Percentiles rank a stretch among this genome's conserved stretches.
These are phyloP conservation scores for Candida boleticola DNA, from an alignment of 805 yeast species.

Conservation along the genomic window DNA sequence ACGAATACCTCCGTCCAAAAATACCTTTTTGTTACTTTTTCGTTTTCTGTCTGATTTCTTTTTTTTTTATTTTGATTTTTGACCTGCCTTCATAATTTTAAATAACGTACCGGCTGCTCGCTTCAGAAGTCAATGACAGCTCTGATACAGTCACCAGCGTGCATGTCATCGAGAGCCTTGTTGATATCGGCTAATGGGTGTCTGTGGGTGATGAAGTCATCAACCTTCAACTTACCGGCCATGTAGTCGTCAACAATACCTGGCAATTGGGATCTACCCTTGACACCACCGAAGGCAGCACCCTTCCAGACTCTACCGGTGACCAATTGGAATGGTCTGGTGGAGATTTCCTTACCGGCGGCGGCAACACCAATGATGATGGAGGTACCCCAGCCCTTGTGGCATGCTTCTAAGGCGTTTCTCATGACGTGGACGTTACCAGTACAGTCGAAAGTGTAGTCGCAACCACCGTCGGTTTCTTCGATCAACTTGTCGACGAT, in stretches of 20 bases:
- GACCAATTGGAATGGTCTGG: conserved; percentile 98
- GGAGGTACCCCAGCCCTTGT: conserved; percentile 98
- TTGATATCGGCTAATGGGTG: conserved; percentile 76
- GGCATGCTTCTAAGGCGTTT: conserved; percentile 93
- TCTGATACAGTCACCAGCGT: conserved; percentile 89
- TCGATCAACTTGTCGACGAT: conserved; percentile 82
- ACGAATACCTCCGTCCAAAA: too few species aligned
- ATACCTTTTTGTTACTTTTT: too few species aligned
- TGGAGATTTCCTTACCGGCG: conserved; percentile 93
- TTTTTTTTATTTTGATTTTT: too few species aligned
- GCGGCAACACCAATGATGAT: conserved; percentile 97
- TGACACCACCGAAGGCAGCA: conserved; percentile 99
- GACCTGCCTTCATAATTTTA: too few species aligned
- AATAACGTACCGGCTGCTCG: conserved; percentile 15
- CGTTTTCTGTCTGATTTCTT: too few species aligned
- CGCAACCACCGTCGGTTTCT: conserved; percentile 96
- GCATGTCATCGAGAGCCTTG: conserved; percentile 92
- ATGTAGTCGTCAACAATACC: conserved; percentile 83
- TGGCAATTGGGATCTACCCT: conserved; percentile 95
- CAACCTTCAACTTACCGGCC: conserved; percentile 79
- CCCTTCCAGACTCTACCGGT: conserved; percentile 99
- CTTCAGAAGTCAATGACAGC: conserved; percentile 65
- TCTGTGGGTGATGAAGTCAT: conserved; percentile 92
- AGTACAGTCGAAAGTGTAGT: conserved; percentile 95
- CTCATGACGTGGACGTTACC: conserved; percentile 97